Percentiles rank a stretch among this genome's conserved stretches.
Conservation (phyloP, 129 eudicot genomes). For the Ambrosia artemisiifolia region DNA sequence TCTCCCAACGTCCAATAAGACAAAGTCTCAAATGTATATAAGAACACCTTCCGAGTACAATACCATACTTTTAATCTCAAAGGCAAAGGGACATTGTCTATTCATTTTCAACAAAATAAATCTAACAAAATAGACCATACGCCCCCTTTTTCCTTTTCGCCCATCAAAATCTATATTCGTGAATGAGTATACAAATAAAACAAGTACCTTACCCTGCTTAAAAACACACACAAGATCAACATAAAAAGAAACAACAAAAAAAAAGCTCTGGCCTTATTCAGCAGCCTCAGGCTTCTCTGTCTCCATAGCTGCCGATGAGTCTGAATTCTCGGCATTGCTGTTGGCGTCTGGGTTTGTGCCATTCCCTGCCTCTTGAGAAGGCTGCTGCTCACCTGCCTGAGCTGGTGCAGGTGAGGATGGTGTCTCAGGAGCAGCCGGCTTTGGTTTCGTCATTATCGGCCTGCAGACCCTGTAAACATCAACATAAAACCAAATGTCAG, state of each 20-base stretch:
- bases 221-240: constrained; percentile 14
- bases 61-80: neutral
- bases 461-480: constrained; percentile 49
- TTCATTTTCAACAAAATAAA: constrained; percentile 8
- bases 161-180: constrained; percentile 19
- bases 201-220: neutral
- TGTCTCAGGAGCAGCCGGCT: constrained; percentile 62
- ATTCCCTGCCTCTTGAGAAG: constrained; percentile 43
- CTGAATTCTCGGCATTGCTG: neutral
- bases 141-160: neutral
- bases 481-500: neutral
- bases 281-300: constrained; percentile 56
- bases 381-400: constrained; percentile 34
- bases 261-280: constrained; percentile 16
- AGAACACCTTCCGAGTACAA: neutral
- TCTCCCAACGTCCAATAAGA: no score
- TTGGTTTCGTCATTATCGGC: constrained; percentile 71
- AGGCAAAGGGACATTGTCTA: neutral
- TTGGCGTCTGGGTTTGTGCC: neutral
- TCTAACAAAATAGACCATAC: constrained; percentile 27
- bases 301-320: constrained; percentile 57
- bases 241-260: neutral
- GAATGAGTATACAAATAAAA: constrained; percentile 30
- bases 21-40: no score
- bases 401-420: constrained; percentile 41